Evolutionary conservation across 2,329 filamentous ascomycete species (phyloP).

Genomic region (Xylariaceae sp.): DNA sequence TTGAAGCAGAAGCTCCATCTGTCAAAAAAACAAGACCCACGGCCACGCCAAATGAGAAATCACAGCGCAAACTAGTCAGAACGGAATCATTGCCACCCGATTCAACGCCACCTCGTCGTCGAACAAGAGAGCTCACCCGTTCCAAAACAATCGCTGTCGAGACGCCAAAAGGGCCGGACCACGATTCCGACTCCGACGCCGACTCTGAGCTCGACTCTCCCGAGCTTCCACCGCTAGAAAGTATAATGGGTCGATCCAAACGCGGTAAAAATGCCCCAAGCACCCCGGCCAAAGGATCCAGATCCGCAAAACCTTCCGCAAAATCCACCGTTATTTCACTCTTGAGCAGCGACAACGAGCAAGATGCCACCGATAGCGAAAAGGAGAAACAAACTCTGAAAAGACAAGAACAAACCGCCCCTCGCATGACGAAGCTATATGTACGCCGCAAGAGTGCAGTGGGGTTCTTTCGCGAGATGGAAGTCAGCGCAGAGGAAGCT

Average conservation of each 20-base stretch:
- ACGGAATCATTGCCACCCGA: conserved; percentile 27
- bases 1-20: not conserved
- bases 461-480: conserved; percentile 38
- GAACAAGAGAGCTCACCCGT: conserved; percentile 15
- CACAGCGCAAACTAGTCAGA: conserved; percentile 26
- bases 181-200: conserved; percentile 20
- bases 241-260: conserved; percentile 9
- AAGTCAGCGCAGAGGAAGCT: conserved; percentile 28
- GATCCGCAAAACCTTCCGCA: not conserved
- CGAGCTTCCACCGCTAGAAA: conserved; percentile 27
- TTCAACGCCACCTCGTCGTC: conserved; percentile 5
- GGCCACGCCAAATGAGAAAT: conserved; percentile 16
- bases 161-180: not conserved
- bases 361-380: conserved; percentile 1
- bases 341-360: not conserved
- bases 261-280: not conserved
- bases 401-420: not conserved
- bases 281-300: not conserved
- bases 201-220: conserved; percentile 9
- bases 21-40: conserved; percentile 16
- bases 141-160: conserved; percentile 24
- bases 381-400: conserved; percentile 20
- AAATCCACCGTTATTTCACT: not conserved
- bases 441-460: conserved; percentile 34
- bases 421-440: conserved; percentile 35